Evolutionary conservation across 176 grass and related monocot genomes (phyloP), one percentile per base, ranked within the genome.

Genomic region (Paspalum vaginatum): DNA sequence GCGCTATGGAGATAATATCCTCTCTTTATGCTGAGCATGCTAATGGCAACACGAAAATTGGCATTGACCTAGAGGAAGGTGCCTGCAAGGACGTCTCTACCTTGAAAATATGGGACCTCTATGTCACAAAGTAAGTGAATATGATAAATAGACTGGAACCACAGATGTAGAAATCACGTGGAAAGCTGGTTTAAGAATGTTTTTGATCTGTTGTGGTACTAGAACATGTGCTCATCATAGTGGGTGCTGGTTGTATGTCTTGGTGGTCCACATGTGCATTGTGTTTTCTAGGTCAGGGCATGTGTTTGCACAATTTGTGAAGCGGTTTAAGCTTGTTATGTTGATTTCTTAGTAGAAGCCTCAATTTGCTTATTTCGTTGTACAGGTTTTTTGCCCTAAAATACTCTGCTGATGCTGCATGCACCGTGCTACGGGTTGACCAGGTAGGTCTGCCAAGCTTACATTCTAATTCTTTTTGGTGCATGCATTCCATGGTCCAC

Each of bases 1-100:
- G 76, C 60, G 90, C 96, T 32, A 98, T 95, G 88, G 95, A 93
- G 74, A 91, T 95, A 83, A 95, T 98, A 75, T 98, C 92, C 47
- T 93, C 92, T 49, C 85, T 98, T 24, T 98, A 98, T 79, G 95
- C 92, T 24, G 95, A 98, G 59, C 95, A 98, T 91, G 92, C 95
- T 80, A 65, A 56, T 72, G 95, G 88, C 48, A 95, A 91, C 72
- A 40, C 61, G n/a, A 93, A 87, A 81, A 74, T 89, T 76, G 92
- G 95, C 50, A 89, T 98, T 81, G 92, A 93, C 44, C 88, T 98
- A 75, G 88, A 93, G 73, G 84, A 89, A 85, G 90, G 92, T 64
- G 68, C 50, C 49, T 98, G 95, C 84, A 95, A 89, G 75, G 95
- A 95, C 92, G 88, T 87, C 2, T 65, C 90, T 54, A 37, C 60